Base-by-base conservation (phyloP, 2,329 filamentous ascomycete species). In the Tothia fuscella region DNA sequence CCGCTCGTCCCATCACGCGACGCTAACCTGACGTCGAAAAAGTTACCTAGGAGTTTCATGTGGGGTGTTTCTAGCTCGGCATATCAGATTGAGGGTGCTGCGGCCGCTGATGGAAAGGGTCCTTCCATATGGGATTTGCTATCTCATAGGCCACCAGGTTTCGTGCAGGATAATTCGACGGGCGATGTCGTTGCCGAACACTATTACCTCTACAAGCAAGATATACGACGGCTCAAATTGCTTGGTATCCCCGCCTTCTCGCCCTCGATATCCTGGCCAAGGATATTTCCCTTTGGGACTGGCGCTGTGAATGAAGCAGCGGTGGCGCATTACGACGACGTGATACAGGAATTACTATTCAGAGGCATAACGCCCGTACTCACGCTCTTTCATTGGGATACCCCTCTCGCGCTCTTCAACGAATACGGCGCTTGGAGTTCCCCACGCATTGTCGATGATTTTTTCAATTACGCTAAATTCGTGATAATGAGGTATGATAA, bases 51-150 rank as follows among this genome's bases (percentile, higher is more conserved):
- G 4, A 55, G 59, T 22, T 68, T 68, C 43, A 54, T 57, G 24
- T 65, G 62, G 62, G 63, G 63, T 3, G 50, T 65, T 9, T 63
- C 60, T 32, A 57, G 59, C 9, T 24, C 56, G 5, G 53, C 59
- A 0, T 65, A 63, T 40, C 63, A 65, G 44, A 60, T 65, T 37
- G 63, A 65, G 46, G 63, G 62, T n/a, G 63, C 61, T 3, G 62
- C 58, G 3, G 58, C 59, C 41, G 59, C 59, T 24, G 62, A 65
- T 44, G 63, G 62, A 3, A 63, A 62, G 44, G 61, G 62, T 1
- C 62, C 62, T 3, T 60, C 56, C 24, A 62, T 64, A n/a, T 65
- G 62, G 62, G 62, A 65, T 49, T 45, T 66, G 29, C 48, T 68
- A n/a, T 49, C 57, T 10, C 64, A 65, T 38, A 50, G 59, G 16